Conservation (phyloP, 202 grass and related monocot genomes). For the Panicum virgatum region DNA sequence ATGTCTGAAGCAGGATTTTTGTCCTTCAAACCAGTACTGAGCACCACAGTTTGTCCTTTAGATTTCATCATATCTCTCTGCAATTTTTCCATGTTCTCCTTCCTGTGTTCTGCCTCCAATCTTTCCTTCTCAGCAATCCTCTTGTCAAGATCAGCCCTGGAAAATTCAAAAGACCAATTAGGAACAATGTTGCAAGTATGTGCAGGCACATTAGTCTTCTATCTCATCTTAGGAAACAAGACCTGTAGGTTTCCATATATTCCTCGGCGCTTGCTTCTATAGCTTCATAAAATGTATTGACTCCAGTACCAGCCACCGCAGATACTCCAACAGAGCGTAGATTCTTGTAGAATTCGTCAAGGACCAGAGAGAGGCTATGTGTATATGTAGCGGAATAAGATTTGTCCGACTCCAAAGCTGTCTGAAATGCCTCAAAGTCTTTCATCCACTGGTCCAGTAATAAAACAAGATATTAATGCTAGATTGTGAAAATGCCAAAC, state of each 20-base stretch:
- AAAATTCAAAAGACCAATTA: constrained; percentile 26
- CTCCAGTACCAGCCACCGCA: constrained; percentile 76
- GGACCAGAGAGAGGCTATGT: constrained; percentile 74
- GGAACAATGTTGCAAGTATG: not conserved
- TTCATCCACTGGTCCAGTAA: constrained; percentile 82
- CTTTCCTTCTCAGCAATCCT: constrained; percentile 87
- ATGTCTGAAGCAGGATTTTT: constrained; percentile 48
- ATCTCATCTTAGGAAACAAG: constrained; percentile 10
- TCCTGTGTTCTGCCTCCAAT: constrained; percentile 69
- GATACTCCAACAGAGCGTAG: constrained; percentile 84
- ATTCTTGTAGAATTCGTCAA: constrained; percentile 96
- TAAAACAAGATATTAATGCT: not conserved
- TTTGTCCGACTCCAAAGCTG: constrained; percentile 74
- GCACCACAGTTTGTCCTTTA: constrained; percentile 83
- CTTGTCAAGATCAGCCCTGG: constrained; percentile 94
- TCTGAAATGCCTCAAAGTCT: constrained; percentile 95
- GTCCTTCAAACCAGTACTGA: constrained; percentile 86
- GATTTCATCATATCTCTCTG: constrained; percentile 86
- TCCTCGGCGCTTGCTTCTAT: constrained; percentile 82
- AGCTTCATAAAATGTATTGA: constrained; percentile 74
- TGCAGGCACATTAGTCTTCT: not conserved
- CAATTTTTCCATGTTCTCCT: constrained; percentile 78
- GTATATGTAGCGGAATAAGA: constrained; percentile 81
- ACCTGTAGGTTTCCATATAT: constrained; percentile 98
- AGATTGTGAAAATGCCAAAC: not conserved